phyloP scores from a whole-genome alignment of 1,284 basidiomycete genomes.

The Afroboletus lepidellus region DNA sequence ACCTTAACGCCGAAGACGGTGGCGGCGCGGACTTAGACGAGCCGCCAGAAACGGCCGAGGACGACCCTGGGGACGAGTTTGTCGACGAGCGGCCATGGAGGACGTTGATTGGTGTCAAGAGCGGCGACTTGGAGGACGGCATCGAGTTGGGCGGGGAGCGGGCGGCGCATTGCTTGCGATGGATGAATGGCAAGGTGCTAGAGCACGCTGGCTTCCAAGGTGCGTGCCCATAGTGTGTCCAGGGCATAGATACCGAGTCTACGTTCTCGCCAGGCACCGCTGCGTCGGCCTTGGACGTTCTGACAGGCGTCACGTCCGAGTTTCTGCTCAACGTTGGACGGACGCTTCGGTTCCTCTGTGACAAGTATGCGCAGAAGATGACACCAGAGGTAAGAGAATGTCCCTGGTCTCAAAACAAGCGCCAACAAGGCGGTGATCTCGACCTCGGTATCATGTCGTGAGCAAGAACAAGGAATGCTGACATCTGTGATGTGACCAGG shows the following conservation, averaged over 20 bases:
- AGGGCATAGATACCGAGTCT: conserved; percentile 7
- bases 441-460: conserved; percentile 1
- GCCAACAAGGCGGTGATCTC: neutral
- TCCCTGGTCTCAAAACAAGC: conserved; percentile 5
- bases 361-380: conserved; percentile 80
- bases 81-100: conserved; percentile 53
- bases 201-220: conserved; percentile 92
- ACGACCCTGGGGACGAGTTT: conserved; percentile 41
- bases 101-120: conserved; percentile 25
- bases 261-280: conserved; percentile 49
- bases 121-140: conserved; percentile 17
- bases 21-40: conserved; percentile 35
- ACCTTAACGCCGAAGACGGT: conserved; percentile 44
- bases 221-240: conserved; percentile 33
- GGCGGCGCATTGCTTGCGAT: conserved; percentile 61
- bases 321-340: conserved; percentile 86
- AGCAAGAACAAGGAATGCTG: neutral
- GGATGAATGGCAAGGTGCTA: conserved; percentile 72
- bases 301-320: conserved; percentile 79
- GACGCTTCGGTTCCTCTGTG: conserved; percentile 78
- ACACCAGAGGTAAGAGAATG: conserved; percentile 69
- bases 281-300: conserved; percentile 71
- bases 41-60: conserved; percentile 22
- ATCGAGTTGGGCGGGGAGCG: conserved; percentile 48
- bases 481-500: conserved; percentile 44